Evolutionary conservation across 73 alveolate species (phyloP).

Genomic region (Tetrahymena elliotti): DNA sequence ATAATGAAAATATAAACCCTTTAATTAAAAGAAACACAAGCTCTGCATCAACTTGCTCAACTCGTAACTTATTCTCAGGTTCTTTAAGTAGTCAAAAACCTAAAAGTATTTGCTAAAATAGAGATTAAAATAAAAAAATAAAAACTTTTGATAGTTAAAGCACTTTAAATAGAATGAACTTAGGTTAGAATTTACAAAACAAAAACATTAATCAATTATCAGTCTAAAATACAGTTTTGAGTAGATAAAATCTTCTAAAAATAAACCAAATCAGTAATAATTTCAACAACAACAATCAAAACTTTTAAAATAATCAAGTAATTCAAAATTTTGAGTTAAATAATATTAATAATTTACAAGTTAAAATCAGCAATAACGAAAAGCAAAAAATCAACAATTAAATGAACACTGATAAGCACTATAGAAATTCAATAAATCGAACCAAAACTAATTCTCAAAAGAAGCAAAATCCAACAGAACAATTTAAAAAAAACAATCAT

Average conservation of each 20-base stretch:
- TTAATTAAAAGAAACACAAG: neutral
- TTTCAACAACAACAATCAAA: neutral
- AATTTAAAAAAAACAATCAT: neutral
- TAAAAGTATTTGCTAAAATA: neutral
- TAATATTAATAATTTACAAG: no score
- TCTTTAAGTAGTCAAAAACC: neutral
- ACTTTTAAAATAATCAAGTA: no score
- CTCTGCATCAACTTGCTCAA: neutral
- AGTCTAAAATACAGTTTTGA: no score
- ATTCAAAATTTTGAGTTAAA: no score
- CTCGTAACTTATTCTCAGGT: neutral
- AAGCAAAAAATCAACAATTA: no score
- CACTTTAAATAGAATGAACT: neutral
- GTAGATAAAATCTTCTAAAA: neutral
- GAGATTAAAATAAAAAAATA: neutral
- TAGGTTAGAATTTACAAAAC: neutral
- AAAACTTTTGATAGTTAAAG: neutral
- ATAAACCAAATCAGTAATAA: no score
- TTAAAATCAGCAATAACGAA: neutral
- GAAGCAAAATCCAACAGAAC: neutral
- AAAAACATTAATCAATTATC: no score
- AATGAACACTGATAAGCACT: neutral
- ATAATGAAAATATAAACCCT: neutral
- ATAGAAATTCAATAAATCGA: neutral
- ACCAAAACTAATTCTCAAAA: neutral